Conservation (phyloP, 2,329 filamentous ascomycete species). For the Neoascochyta sp. region DNA sequence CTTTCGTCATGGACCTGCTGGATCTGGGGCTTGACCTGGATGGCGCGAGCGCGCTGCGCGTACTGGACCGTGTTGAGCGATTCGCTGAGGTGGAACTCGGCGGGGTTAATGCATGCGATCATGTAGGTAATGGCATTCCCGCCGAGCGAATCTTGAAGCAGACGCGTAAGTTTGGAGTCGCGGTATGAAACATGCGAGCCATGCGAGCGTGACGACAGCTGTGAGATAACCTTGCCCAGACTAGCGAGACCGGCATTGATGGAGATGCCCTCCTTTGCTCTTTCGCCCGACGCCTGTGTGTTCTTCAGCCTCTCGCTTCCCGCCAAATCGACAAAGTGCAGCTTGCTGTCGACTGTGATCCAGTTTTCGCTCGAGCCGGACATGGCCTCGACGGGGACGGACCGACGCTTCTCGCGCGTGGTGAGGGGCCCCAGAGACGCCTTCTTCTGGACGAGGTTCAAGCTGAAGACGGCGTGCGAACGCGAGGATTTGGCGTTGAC, state of each 20-base stretch:
- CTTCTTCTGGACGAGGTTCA: conserved; percentile 88
- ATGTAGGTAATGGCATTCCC: conserved; percentile 99
- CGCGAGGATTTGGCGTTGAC: conserved; percentile 97
- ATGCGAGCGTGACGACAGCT: conserved; percentile 83
- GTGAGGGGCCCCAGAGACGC: conserved; percentile 49
- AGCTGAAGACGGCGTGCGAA: conserved; percentile 93
- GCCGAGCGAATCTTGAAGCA: conserved; percentile 93
- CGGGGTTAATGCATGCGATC: conserved; percentile 96
- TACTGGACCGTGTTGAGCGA: conserved; percentile 96
- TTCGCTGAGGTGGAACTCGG: conserved; percentile 95
- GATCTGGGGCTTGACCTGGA: conserved; percentile 95
- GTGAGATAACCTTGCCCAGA: conserved; percentile 95
- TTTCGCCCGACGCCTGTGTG: conserved; percentile 88
- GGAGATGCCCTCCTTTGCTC: conserved; percentile 93
- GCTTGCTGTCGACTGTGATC: conserved; percentile 92
- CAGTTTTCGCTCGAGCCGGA: conserved; percentile 55
- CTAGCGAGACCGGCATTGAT: conserved; percentile 96
- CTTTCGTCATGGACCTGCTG: conserved; percentile 84
- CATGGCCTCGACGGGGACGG: conserved; percentile 78
- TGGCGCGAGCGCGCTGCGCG: conserved; percentile 89
- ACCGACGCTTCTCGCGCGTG: conserved; percentile 75
- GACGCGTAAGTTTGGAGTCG: conserved; percentile 91
- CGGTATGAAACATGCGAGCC: conserved; percentile 95
- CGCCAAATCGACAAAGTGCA: conserved; percentile 96
- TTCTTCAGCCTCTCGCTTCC: conserved; percentile 97